Conservation (phyloP, 2,329 filamentous ascomycete species). For the Byssochlamys sp. region DNA sequence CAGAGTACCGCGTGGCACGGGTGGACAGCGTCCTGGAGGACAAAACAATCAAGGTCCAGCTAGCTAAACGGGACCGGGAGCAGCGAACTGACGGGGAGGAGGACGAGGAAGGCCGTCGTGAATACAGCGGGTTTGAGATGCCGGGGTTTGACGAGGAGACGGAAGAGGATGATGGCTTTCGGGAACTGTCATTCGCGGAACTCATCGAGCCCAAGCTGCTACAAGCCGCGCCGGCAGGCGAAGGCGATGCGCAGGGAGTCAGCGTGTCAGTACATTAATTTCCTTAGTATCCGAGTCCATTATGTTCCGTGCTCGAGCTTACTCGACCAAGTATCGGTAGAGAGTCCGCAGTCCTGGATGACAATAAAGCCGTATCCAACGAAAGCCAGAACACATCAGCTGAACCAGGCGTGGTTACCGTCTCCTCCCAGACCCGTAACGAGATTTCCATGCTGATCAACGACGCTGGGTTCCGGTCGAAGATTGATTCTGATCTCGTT, state of each 20-base stretch:
- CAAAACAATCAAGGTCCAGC: conserved; percentile 48
- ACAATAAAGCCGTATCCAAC: not conserved
- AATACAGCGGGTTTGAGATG: conserved; percentile 71
- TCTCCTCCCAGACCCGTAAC: conserved; percentile 26
- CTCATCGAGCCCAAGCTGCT: conserved; percentile 61
- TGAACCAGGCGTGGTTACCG: conserved; percentile 9
- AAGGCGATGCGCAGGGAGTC: conserved; percentile 21
- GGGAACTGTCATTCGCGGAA: conserved; percentile 51
- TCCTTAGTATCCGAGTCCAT: conserved; percentile 11
- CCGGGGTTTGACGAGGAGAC: conserved; percentile 53
- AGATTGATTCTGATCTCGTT: conserved; percentile 31
- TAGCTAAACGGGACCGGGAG: conserved; percentile 60
- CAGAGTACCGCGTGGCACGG: conserved; percentile 55
- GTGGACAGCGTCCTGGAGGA: conserved; percentile 50
- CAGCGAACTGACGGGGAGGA: conserved; percentile 50
- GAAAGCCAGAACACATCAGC: conserved; percentile 2
- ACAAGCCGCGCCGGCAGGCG: conserved; percentile 29
- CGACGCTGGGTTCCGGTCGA: conserved; percentile 41
- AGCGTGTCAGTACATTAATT: conserved; percentile 32
- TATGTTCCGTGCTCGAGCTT: conserved; percentile 4
- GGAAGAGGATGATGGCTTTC: conserved; percentile 49
- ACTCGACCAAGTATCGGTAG: conserved; percentile 6
- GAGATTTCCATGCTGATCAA: conserved; percentile 39
- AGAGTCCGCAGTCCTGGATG: conserved; percentile 7
- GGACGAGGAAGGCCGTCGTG: conserved; percentile 56